A percentile compares a stretch with the other conserved stretches of the same genome.
Evolutionary conservation across 371 early-diverging fungal genomes (phyloP).

Genomic region (Haplosporangium sp.): DNA sequence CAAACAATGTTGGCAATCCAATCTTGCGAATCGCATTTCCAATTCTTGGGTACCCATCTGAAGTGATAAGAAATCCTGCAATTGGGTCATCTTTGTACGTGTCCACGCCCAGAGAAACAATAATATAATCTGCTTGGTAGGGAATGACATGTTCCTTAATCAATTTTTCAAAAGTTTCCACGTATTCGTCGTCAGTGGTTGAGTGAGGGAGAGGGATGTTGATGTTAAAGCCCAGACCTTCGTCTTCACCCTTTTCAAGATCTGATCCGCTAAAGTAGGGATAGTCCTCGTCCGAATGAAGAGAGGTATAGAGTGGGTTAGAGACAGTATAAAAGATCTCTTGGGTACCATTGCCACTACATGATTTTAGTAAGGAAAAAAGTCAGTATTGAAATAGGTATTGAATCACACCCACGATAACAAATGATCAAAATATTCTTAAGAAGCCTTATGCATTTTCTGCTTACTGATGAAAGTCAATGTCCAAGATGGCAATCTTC

Average conservation of each 20-base stretch:
- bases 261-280: slow-evolving; percentile 74
- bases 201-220: slow-evolving; percentile 73
- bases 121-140: slow-evolving; percentile 62
- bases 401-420: neutral
- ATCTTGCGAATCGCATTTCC: slow-evolving; percentile 61
- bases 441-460: neutral
- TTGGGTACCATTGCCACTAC: slow-evolving; percentile 81
- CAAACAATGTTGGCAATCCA: slow-evolving; percentile 70
- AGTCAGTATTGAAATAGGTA: neutral
- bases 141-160: slow-evolving; percentile 46
- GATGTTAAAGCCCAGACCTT: slow-evolving; percentile 72
- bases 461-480: slow-evolving; percentile 77
- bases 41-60: slow-evolving; percentile 65
- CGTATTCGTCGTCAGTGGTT: slow-evolving; percentile 64
- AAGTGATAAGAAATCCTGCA: slow-evolving; percentile 69
- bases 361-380: neutral
- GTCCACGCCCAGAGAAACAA: slow-evolving; percentile 71
- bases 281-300: slow-evolving; percentile 65
- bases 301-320: slow-evolving; percentile 68
- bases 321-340: slow-evolving; percentile 72
- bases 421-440: neutral
- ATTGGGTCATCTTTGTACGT: slow-evolving; percentile 76
- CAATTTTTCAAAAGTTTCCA: slow-evolving; percentile 54
- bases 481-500: slow-evolving; percentile 65
- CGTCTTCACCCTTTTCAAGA: slow-evolving; percentile 65